Base-by-base conservation (phyloP, 1,284 basidiomycete species). In the Cystobasidium slooffiae region DNA sequence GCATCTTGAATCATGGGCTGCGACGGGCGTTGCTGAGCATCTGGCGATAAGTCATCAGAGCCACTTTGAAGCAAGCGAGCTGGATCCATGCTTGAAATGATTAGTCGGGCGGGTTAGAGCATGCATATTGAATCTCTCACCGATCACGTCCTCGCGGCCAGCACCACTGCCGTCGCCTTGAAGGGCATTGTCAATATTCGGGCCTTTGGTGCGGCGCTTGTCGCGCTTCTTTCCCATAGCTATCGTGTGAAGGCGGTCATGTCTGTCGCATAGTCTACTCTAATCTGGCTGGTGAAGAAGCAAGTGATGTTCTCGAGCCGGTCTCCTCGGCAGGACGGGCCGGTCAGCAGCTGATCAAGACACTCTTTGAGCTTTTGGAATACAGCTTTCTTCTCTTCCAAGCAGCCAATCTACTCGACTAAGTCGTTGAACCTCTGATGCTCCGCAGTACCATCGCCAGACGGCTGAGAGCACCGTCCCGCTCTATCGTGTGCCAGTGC, bases 71-170 rank as follows among this genome's bases (percentile, higher is more conserved):
- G 68, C 14, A 55, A 46, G 43, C 43, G 47, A 8, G 47, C 47
- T 47, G 58, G 6, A 53, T 63, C 39, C 56, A 61, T 51, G 14
- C 61, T 53, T 64, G 47, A 24, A 46, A 20, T 43, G 31, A 24
- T 68, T 12, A 59, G 67, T 37, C 20, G 12, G 20, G 49, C 53
- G 4, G 10, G 51, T 1, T 41, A n/a, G 18, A 16, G 22, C 7
- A 9, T 61, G n/a, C 41, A 7, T 55, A 14, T 9, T 12, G 31
- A 20, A 37, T 43, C 18, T 37, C 69, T 52, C 18, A 63, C 69
- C 69, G 69, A 72, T 72, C 69, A 64, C 49, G 49, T 39, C 58
- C n/a, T 72, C 49, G 61, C 51, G 44, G 16, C 41, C 37, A 9
- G 20, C 43, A 24, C 37, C 7, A n/a, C 14, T 47, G 14, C 39